Conservation (phyloP, 805 yeast species). For the Pachysolen tannophilus region DNA sequence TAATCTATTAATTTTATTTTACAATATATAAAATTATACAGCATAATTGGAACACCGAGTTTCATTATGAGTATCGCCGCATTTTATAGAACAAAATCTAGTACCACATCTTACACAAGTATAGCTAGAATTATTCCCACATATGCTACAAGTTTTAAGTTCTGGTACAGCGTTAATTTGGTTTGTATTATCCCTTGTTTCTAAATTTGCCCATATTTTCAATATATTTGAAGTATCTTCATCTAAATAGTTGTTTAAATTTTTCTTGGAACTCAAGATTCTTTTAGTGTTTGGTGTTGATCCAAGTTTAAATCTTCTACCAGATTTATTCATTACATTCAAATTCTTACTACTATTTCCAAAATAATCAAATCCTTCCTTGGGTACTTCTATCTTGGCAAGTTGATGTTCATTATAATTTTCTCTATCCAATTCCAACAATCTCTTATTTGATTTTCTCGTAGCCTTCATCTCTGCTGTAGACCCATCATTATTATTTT, state of each 20-base stretch:
- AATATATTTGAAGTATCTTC: conserved; percentile 26
- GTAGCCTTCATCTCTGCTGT: conserved; percentile 13
- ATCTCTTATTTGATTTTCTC: conserved; percentile 23
- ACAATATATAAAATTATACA: too few species aligned
- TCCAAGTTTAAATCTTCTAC: conserved; percentile 12
- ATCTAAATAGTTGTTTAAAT: conserved; percentile 31
- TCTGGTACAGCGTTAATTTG: conserved; percentile 17
- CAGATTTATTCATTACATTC: conserved; percentile 8
- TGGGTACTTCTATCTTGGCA: conserved; percentile 29
- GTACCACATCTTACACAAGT: conserved; percentile 33
- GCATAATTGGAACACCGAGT: too few species aligned
- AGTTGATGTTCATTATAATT: conserved; percentile 29
- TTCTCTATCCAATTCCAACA: conserved; percentile 33
- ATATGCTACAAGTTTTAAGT: conserved; percentile 33
- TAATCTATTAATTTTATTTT: too few species aligned
- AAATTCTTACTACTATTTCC: too few species aligned
- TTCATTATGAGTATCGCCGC: conserved; percentile 32
- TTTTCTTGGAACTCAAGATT: conserved; percentile 30
- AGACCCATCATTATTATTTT: conserved; percentile 18
- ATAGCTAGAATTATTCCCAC: conserved; percentile 35
- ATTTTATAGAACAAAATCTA: conserved; percentile 33
- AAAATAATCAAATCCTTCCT: conserved; percentile 17
- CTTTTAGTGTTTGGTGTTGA: conserved; percentile 27
- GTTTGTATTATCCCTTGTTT: conserved; percentile 23
- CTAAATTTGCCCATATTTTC: conserved; percentile 21